Base-by-base conservation (phyloP, 1,139 yeast species). In the Sugiyamaella sp. region DNA sequence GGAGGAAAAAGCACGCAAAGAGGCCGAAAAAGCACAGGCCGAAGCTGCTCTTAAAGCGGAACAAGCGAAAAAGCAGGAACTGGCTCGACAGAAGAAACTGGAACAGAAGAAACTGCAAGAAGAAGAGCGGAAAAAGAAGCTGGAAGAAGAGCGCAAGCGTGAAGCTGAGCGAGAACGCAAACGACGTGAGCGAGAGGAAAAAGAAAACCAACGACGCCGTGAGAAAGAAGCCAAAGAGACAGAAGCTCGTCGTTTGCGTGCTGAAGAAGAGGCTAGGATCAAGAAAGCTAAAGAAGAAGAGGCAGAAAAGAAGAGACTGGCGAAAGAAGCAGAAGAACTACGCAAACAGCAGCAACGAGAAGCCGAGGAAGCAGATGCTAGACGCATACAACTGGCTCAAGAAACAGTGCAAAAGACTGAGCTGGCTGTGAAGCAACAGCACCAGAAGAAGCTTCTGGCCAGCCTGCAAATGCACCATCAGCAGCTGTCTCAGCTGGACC, bases 1-100 rank as follows among this genome's bases (percentile, higher is more conserved):
- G 65, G 91, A 86, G 61, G 95, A 87, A 66, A 76, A 80, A 49
- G 75, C 74, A 49, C 75, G 75, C 55, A 79, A 79, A 59, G 89
- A 84, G 63, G 85, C 80, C 45, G 89, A 83, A 40, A 74, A 76
- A 60, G 76, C 76, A 2, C 67, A 68, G 24, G 73, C 67, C 1
- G 87, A 81, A 57, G 84, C 78, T 51, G 78, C 78, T 20, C 56
- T 60, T 14, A 68, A 63, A 49, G 66, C 64, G 9, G 69, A 66
- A 60, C 84, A 78, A 54, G 84, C 80, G 62, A 70, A 71, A 56
- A 80, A 79, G 63, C 80, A 79, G 40, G 82, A 78, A 58, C 85
- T 82, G 60, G 80, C 80, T 1, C 81, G 84, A 24, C 73, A 74
- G 53, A 76, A 76, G 59, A 80, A 75, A 63, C 82, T 74, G 52